Base-by-base conservation (phyloP, 2,329 filamentous ascomycete species). In the Colletotrichum plurivorum region DNA sequence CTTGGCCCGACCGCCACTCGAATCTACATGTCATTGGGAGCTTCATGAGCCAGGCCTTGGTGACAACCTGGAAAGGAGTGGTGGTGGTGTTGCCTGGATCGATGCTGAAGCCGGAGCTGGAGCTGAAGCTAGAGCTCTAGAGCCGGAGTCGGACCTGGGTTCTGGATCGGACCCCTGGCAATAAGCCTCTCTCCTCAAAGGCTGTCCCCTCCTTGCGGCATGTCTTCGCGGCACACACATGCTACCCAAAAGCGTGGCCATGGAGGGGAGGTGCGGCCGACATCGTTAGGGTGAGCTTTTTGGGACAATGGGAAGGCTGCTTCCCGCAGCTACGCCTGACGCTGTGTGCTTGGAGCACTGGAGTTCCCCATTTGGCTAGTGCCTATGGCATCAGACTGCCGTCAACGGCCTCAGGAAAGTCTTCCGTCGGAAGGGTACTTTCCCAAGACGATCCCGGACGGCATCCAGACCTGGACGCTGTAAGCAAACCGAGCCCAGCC, bases 221-320 rank as follows among this genome's bases (percentile, higher is more conserved):
- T 55, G 55, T 66, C 61, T 60, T 45, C 54, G 43, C 52, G 61
- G 65, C 39, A 65, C 62, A 65, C 63, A 46, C 59, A 68, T 71
- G 65, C 69, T 68, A 71, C 68, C 63, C 63, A 58, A 65, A 67
- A 67, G 70, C 67, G 70, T 71, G 70, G 68, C 60, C 57, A 65
- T 49, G 53, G 70, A 67, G 58, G 59, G 53, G 70, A 67, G 63
- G 59, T 52, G 52, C 61, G 67, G 54, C 41, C 25, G 67, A 52
- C 63, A 52, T 46, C 43, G 18, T 46, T 57, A 66, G 53, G 60
- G 52, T 39, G 53, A 60, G 66, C 48, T 22, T 49, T 45, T 61
- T 49, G 18, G 63, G 22, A 22, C 22, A 22, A 22, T 22, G 22
- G 22, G 56, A 49, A 56, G 41, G 41, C 27, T 57, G 15, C 31